Conservation (phyloP, 371 early-diverging fungal genomes). For the Rhizomucor miehei region DNA sequence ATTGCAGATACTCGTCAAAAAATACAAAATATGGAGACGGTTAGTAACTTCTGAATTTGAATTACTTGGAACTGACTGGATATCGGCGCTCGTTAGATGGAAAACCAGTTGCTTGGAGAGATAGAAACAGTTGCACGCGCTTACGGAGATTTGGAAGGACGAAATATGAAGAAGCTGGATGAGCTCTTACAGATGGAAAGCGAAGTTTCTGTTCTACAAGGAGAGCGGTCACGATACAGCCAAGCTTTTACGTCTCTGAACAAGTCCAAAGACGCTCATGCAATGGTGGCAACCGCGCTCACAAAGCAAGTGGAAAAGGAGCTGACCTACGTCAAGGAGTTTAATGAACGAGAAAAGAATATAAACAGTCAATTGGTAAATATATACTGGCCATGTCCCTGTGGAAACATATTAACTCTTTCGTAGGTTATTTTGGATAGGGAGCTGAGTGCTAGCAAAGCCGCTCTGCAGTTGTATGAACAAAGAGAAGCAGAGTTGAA, state of each 20-base stretch:
- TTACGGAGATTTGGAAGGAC: slow-evolving; percentile 78
- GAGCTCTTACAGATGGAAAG: slow-evolving; percentile 77
- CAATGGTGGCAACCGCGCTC: slow-evolving; percentile 63
- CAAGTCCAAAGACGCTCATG: slow-evolving; percentile 67
- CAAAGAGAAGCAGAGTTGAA: slow-evolving; percentile 38
- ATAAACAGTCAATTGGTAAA: slow-evolving; percentile 10
- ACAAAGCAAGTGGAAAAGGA: slow-evolving; percentile 80
- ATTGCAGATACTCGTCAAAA: slow-evolving; percentile 4
- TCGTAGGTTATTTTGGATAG: slow-evolving; percentile 35
- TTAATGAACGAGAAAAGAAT: slow-evolving; percentile 12
- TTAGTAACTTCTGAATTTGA: slow-evolving; percentile 1
- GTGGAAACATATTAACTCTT: background rate
- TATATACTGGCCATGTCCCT: background rate
- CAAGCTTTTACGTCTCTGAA: slow-evolving; percentile 69
- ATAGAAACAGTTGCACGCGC: slow-evolving; percentile 77
- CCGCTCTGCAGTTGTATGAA: slow-evolving; percentile 47
- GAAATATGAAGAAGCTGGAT: slow-evolving; percentile 72
- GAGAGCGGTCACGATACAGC: slow-evolving; percentile 75
- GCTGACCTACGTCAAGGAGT: slow-evolving; percentile 63
- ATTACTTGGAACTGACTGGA: background rate
- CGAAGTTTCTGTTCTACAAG: slow-evolving; percentile 65
- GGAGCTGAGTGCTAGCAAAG: slow-evolving; percentile 42
- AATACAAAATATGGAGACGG: slow-evolving; percentile 8
- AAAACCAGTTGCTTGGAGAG: slow-evolving; percentile 65
- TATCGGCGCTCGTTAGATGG: slow-evolving; percentile 20